A percentile compares a stretch with the other conserved stretches of the same genome.
These are phyloP conservation scores for Oryza officinalis DNA, from an alignment of 176 grass and related monocot species.

Conservation along the genomic window DNA sequence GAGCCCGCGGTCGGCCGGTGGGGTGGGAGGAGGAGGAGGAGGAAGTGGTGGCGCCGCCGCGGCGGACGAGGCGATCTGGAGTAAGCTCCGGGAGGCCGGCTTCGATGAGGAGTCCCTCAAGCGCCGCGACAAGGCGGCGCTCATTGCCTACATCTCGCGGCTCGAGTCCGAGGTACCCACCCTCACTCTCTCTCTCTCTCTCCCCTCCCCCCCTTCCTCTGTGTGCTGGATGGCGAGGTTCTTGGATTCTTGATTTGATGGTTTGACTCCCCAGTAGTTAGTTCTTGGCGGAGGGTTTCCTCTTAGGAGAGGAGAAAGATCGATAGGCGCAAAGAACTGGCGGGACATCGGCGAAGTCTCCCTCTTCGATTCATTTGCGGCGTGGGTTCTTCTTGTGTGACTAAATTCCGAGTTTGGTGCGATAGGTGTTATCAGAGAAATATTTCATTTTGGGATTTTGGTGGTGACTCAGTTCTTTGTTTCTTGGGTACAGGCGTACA, in stretches of 20 bases:
- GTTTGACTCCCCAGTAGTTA: neutral
- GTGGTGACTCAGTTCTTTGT: neutral
- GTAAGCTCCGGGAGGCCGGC: slow-evolving; percentile 68
- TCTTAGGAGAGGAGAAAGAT: neutral
- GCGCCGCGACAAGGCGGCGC: slow-evolving; percentile 68
- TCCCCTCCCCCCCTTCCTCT: too few species aligned
- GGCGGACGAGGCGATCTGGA: slow-evolving; percentile 85
- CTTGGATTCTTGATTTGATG: slow-evolving; percentile 15
- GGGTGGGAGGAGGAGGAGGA: neutral
- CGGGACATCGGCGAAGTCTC: neutral
- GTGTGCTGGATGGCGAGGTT: neutral
- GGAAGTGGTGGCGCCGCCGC: neutral
- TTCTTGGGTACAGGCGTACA: neutral
- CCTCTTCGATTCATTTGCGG: neutral
- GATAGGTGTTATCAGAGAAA: neutral
- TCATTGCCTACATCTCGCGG: slow-evolving; percentile 69
- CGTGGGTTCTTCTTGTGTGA: neutral
- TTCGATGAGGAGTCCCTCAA: slow-evolving; percentile 84
- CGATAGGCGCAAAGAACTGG: neutral
- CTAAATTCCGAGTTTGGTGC: neutral
- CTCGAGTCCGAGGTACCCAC: slow-evolving; percentile 76
- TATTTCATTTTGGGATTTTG: neutral
- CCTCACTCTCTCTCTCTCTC: too few species aligned
- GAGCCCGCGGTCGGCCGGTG: slow-evolving; percentile 51
- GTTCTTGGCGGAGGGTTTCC: neutral